A percentile compares a stretch with the other conserved stretches of the same genome.
Evolutionary conservation across 1,139 yeast genomes (phyloP).

Genomic region (Blastobotrys aristatus): DNA sequence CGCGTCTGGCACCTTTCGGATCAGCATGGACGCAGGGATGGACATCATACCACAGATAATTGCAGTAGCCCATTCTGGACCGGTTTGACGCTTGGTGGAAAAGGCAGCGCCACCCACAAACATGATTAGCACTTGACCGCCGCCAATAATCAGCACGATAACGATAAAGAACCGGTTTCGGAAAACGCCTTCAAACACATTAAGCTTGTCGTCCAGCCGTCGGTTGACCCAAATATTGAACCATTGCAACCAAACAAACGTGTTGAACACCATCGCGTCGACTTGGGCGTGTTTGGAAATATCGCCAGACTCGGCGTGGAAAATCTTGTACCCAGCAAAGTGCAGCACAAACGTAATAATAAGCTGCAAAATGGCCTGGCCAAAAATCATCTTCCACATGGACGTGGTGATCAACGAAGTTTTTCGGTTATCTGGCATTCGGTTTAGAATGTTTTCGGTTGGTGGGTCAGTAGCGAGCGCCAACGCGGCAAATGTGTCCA

Average conservation of each 20-base stretch:
- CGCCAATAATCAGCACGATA: constrained; percentile 70
- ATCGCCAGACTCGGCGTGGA: constrained; percentile 36
- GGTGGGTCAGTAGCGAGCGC: constrained; percentile 99
- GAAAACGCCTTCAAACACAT: constrained; percentile 75
- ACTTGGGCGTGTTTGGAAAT: constrained; percentile 52
- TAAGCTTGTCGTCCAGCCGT: constrained; percentile 84
- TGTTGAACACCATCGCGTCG: constrained; percentile 83
- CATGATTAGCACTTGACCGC: constrained; percentile 85
- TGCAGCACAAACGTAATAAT: constrained; percentile 71
- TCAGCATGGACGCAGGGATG: constrained; percentile 69
- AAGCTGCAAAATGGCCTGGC: constrained; percentile 78
- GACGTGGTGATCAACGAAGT: constrained; percentile 80
- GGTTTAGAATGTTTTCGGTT: constrained; percentile 66
- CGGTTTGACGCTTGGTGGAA: constrained; percentile 70
- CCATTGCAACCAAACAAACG: constrained; percentile 97
- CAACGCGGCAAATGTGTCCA: constrained; percentile 97
- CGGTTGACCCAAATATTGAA: constrained; percentile 90
- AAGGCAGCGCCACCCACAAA: constrained; percentile 97
- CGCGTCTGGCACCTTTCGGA: constrained; percentile 77
- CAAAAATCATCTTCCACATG: constrained; percentile 98
- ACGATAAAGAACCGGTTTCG: constrained; percentile 76
- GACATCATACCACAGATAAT: constrained; percentile 77
- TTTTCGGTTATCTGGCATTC: constrained; percentile 79
- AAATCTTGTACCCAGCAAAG: constrained; percentile 66
- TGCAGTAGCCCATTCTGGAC: constrained; percentile 87